Evolutionary conservation across 2,329 filamentous ascomycete species (phyloP), one percentile per base, ranked within the genome.

Genomic region (Sphaerulina musiva): DNA sequence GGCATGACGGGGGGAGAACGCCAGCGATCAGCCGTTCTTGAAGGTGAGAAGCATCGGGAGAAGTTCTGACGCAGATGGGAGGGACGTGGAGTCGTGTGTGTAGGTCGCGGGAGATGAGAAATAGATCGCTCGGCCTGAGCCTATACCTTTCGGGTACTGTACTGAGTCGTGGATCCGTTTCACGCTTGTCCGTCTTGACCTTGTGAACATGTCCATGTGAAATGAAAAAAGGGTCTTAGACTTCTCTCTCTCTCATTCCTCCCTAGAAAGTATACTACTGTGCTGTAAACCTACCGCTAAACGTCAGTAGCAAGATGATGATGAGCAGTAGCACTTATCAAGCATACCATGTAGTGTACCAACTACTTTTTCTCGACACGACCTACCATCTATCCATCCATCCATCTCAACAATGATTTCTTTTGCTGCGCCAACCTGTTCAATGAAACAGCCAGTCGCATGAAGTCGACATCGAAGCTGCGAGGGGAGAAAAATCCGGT

Each of bases 111-210:
- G 48, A 34, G 48, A 50, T 29, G 48, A 44, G 31, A 31, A 34
- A 17, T 17, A 17, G 14, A 29, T 26, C 14, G 36, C 11, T 43
- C 9, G 17, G 23, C 36, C 47, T 50, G 14, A 17, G 14, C 14
- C 20, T 20, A 20, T 20, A 20, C 20, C 20, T 20, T 4, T 20
- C 2, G 20, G 20, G 20, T 29, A 29, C 26, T 29, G 5, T 29
- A 20, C 20, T 20, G 20, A 50, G 23, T 50, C 48, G 48, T 50
- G 48, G 29, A 31, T 39, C 14, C 31, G 48, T 50, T 44, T 44
- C 42, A 50, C 48, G 48, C 48, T 44, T 50, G 42, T 29, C 48
- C 48, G 8, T 32, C 26, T 50, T 17, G 48, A 50, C 20, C 20
- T 20, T 20, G 20, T 20, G 20, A 20, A 20, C 20, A 20, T 20